Base-by-base conservation (phyloP, 305 asterid genomes). In the Fraxinus platypoda region DNA sequence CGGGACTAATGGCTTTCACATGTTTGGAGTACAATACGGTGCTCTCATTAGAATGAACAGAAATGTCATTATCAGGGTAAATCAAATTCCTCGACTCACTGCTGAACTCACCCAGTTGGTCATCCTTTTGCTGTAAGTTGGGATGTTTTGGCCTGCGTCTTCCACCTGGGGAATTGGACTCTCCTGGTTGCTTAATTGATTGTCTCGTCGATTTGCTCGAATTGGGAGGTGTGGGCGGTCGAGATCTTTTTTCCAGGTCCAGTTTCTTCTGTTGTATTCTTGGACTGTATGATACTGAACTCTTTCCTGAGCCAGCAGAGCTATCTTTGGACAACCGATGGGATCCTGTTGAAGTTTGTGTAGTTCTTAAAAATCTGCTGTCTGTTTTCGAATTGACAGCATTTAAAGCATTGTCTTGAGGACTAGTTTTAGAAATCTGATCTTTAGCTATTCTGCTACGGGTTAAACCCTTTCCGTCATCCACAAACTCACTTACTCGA, bases 171-270 rank as follows among this genome's bases (percentile, higher is more conserved):
- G 94, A 95, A 79, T 82, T 90, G 3, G 93, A 85, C 86, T 91
- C 94, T 3, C 57, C 77, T 73, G 82, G 92, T 79, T 87, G 96
- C 92, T 88, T 90, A 87, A 82, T 90, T 57, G 93, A 57, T 84
- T 81, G 90, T 81, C 90, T 92, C 84, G 88, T 92, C 9, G 86
- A 77, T 81, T 88, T 95, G 89, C 85, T 87, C 6, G 89, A 86
- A 85, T 90, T 92, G 5, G 97, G 93, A 75, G 96, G 88, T 37
- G 92, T 91, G 17, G 97, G 98, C 7, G 97, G 94, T 77, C 91
- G 90, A 49, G 89, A 89, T 84, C 92, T 84, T 84, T 85, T 94
- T 80, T 96, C 99, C 62, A 85, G 76, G 79, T 93, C 98, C 21
- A 83, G 80, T 85, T 84, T 93, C 89, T 92, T 91, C 91, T 89